Conservation (phyloP, 345 rosid species). For the Eucalyptus sideroxylon region DNA sequence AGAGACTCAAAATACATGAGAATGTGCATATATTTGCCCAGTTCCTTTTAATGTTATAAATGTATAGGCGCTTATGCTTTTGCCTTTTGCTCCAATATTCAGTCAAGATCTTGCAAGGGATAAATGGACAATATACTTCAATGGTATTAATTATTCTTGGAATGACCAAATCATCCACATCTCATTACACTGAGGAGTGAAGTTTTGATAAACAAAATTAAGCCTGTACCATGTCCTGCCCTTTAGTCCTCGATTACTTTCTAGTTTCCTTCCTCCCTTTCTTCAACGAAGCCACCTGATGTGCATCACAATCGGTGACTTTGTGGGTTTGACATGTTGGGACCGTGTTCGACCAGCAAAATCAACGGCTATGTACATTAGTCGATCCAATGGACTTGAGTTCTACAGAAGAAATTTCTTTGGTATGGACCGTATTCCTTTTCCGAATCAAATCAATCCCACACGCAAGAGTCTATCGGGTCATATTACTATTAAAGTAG, state of each 20-base stretch:
- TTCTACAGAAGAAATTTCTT: no score
- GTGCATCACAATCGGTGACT: not conserved
- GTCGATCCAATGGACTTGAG: no score
- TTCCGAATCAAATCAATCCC: not conserved
- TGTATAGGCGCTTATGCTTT: not conserved
- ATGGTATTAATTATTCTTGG: not conserved
- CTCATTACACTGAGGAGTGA: not conserved
- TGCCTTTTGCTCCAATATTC: not conserved
- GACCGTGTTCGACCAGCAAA: not conserved
- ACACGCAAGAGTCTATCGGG: not conserved
- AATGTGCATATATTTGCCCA: not conserved
- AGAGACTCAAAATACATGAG: not conserved
- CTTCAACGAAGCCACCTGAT: not conserved
- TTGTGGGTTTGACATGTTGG: not conserved
- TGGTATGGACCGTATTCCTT: no score
- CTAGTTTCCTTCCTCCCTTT: not conserved
- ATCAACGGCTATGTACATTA: not conserved
- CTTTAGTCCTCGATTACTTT: not conserved
- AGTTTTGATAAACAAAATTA: not conserved
- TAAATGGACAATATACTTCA: not conserved
- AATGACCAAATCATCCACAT: not conserved
- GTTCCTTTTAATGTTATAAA: not conserved
- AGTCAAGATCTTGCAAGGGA: not conserved
- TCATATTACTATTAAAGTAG: not conserved
- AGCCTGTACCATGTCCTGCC: not conserved